Percentiles rank a stretch among this genome's conserved stretches.
Conservation (phyloP, 2,329 filamentous ascomycete genomes). For the Aspergillus phoenicis region DNA sequence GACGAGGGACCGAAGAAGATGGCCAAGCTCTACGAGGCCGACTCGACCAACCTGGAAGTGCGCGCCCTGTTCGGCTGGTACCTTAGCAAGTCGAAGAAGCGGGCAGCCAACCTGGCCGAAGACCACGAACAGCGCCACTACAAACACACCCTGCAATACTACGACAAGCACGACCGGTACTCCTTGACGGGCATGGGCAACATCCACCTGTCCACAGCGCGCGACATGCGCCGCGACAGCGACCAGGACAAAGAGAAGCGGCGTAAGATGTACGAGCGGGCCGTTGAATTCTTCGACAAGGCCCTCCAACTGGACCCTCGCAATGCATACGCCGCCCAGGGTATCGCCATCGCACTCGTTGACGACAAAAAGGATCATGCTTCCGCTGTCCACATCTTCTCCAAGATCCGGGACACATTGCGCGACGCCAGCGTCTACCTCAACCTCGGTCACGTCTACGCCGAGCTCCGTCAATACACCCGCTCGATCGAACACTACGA, state of each 20-base stretch:
- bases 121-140: constrained; percentile 92
- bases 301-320: constrained; percentile 90
- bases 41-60: constrained; percentile 84
- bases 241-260: constrained; percentile 91
- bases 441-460: constrained; percentile 91
- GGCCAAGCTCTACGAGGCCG: constrained; percentile 79
- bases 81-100: constrained; percentile 83
- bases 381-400: constrained; percentile 80
- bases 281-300: constrained; percentile 98
- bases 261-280: constrained; percentile 81
- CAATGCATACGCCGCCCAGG: constrained; percentile 95
- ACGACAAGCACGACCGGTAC: constrained; percentile 98
- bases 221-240: constrained; percentile 90
- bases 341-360: constrained; percentile 88
- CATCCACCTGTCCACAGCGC: constrained; percentile 80
- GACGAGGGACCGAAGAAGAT: constrained; percentile 87
- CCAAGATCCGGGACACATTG: constrained; percentile 86
- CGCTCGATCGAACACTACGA: constrained; percentile 96
- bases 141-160: constrained; percentile 91
- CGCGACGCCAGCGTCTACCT: constrained; percentile 86
- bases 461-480: constrained; percentile 84
- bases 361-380: constrained; percentile 92
- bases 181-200: constrained; percentile 97
- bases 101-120: constrained; percentile 76
- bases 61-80: constrained; percentile 95